Conservation (phyloP, 1,139 yeast genomes). For the Candida frijolesensis region DNA sequence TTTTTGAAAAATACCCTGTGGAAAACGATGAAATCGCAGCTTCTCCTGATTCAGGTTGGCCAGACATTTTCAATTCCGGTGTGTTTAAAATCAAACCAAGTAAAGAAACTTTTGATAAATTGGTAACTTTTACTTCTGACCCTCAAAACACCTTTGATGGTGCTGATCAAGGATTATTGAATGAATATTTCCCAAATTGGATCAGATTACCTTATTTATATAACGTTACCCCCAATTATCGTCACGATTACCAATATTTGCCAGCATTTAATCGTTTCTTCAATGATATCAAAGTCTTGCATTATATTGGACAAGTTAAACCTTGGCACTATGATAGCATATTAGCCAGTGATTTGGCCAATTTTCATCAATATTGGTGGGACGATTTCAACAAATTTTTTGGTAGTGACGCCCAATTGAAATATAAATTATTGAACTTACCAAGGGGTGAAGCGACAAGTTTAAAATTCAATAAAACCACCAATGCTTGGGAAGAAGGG, state of each 20-base stretch:
- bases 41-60: constrained; percentile 41
- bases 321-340: constrained; percentile 31
- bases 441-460: constrained; percentile 39
- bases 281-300: constrained; percentile 29
- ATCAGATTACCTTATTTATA: constrained; percentile 30
- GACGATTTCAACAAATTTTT: constrained; percentile 28
- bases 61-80: constrained; percentile 38
- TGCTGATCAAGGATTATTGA: constrained; percentile 37
- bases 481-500: constrained; percentile 30
- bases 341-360: constrained; percentile 17
- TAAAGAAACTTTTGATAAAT: constrained; percentile 19
- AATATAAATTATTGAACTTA: constrained; percentile 19
- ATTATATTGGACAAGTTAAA: constrained; percentile 31
- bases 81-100: constrained; percentile 31
- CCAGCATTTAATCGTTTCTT: constrained; percentile 34
- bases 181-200: constrained; percentile 33
- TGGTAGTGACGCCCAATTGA: constrained; percentile 17
- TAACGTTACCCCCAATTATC: constrained; percentile 33
- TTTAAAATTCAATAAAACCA: constrained; percentile 30
- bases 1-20: constrained; percentile 23
- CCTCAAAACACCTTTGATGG: constrained; percentile 31
- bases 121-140: constrained; percentile 19
- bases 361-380: constrained; percentile 42
- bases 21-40: constrained; percentile 24
- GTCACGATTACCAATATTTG: constrained; percentile 31